Base-by-base conservation (phyloP, 2,329 filamentous ascomycete genomes). In the Emergomyces africanus region DNA sequence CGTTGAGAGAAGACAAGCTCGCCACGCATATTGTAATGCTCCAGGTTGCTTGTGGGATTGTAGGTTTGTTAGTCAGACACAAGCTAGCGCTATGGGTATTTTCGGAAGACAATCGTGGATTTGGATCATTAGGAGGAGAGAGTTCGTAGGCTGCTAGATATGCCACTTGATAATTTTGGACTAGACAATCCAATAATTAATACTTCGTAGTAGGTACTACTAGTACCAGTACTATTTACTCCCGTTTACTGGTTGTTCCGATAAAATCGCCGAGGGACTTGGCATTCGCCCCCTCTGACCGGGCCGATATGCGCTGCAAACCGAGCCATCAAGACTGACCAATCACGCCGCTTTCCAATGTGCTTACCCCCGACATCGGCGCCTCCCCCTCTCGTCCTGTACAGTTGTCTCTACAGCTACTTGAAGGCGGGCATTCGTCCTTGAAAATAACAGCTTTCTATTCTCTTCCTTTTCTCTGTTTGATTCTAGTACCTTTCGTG, bases 81-180 rank as follows among this genome's bases (percentile, higher is more conserved):
- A 84, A 83, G 62, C 81, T 96, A 64, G 94, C 94, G 50, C 76
- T 95, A 68, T 79, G 94, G 65, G 83, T 99, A 65, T 99, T 99
- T 78, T 87, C 87, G 71, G 84, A 88, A 70, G 94, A 99, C 75
- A 99, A 99, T 60, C 67, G 72, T 50, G 69, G 68, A 50, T 69
- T 73, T 60, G 64, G 66, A 42, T 61, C 54, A 49, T 57, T n/a
- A n/a, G n/a, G 56, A 20, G 54, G 30, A 30, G 44, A 28, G 6
- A 20, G 23, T 5, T 60, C 59, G 50, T 58, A 61, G 8, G 61
- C 57, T 56, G 54, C 58, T 54, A 28, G n/a, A 49, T 51, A 48
- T 48, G 28, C 44, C 14, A 49, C 15, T 4, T 28, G 2, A 25
- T 30, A 20, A 18, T 51, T 20, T n/a, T 51, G 35, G 28, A 51